Base-by-base conservation (phyloP, 441 rosid genomes). In the Gossypium davidsonii region DNA sequence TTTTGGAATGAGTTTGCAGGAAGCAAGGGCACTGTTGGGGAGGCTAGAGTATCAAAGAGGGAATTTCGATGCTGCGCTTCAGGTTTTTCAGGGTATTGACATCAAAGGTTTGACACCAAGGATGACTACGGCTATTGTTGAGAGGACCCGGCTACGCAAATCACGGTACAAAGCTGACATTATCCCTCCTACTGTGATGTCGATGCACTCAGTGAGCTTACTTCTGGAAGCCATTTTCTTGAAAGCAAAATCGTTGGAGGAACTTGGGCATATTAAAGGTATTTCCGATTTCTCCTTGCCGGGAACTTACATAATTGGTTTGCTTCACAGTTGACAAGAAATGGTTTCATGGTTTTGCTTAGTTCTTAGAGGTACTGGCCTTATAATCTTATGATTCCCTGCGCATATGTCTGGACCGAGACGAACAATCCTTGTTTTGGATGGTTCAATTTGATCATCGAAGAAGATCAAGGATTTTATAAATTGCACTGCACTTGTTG, bases 11-110 rank as follows among this genome's bases (percentile, higher is more conserved):
- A 17, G 23, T 65, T 26, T 81, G 61, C 73, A 94, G 99, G 99
- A 93, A 86, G 99, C 99, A 23, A 90, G 99, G 84, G 96, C 98
- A 42, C 81, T 95, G 85, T 53, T 95, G 72, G 98, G 99, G 77
- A 89, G 99, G 83, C 87, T 92, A 28, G 99, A 92, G 76, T 91
- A 84, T 77, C 97, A 89, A 83, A 88, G 87, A 86, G 93, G 98
- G 56, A 92, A 90, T 76, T 91, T 85, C 69, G 97, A 89, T 75
- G 99, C 96, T n/a, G 97, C 99, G 37, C 91, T 95, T 83, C 97
- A 93, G 81, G 98, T 95, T 39, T 90, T 91, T 77, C 96, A 83
- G 71, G 97, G 99, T 39, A 95, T 95, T 70, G 98, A 95, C 70
- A 79, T 87, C 68, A 85, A 70, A 74, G 81, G 77, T 68, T 88